phyloP scores from a whole-genome alignment of 2,329 filamentous ascomycete genomes.

The Aureobasidium musti region DNA sequence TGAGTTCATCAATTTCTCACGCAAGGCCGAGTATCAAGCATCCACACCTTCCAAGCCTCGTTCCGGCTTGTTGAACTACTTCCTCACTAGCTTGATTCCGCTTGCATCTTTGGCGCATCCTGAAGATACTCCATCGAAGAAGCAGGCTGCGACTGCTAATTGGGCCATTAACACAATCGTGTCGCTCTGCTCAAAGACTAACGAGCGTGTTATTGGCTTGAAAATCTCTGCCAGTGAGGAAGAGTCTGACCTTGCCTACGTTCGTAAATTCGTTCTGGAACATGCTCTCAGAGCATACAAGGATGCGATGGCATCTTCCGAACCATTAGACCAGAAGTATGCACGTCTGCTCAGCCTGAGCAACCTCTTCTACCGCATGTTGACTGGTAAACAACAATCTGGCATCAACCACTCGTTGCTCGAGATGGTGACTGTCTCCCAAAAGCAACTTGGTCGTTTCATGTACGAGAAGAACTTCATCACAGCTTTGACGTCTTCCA shows the following conservation, averaged over 20 bases:
- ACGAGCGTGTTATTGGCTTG: slow-evolving; percentile 65
- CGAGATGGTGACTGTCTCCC: slow-evolving; percentile 52
- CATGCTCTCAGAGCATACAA: slow-evolving; percentile 91
- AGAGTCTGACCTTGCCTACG: slow-evolving; percentile 82
- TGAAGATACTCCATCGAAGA: slow-evolving; percentile 77
- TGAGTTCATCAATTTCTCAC: slow-evolving; percentile 98
- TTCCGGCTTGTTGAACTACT: slow-evolving; percentile 88
- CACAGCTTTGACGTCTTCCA: slow-evolving; percentile 81
- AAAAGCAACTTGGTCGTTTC: slow-evolving; percentile 82
- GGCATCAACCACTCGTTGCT: slow-evolving; percentile 36
- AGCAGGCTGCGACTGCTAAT: slow-evolving; percentile 78
- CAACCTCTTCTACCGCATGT: slow-evolving; percentile 90
- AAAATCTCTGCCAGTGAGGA: slow-evolving; percentile 60
- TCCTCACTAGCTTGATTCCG: slow-evolving; percentile 76
- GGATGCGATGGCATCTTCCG: slow-evolving; percentile 75
- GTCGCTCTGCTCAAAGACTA: slow-evolving; percentile 83
- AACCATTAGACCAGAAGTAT: slow-evolving; percentile 82
- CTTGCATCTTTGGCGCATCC: slow-evolving; percentile 67
- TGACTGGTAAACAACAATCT: slow-evolving; percentile 74
- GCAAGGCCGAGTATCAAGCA: slow-evolving; percentile 79
- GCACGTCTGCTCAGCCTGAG: slow-evolving; percentile 82
- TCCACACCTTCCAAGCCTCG: slow-evolving; percentile 92
- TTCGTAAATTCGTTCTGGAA: slow-evolving; percentile 92
- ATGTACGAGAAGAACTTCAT: slow-evolving; percentile 99
- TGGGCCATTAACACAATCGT: slow-evolving; percentile 87